These are phyloP conservation scores for Pseudonitzschia multiseries DNA, from an alignment of 108 stramenopile species.

Conservation along the genomic window DNA sequence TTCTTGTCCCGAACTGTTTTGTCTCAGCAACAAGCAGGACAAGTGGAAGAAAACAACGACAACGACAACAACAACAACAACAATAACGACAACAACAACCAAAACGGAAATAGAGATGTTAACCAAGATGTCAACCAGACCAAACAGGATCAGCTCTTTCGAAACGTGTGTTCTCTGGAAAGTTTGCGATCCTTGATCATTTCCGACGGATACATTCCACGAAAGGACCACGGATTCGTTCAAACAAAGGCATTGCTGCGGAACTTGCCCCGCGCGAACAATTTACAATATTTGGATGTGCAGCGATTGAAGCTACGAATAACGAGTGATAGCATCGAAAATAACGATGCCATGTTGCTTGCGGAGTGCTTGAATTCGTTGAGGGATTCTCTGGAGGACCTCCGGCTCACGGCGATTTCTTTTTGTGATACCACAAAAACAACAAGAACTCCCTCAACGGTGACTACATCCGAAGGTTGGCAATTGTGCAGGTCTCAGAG, in stretches of 20 bases:
- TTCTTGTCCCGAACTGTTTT: constrained; percentile 25
- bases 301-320: constrained; percentile 28
- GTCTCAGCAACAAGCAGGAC: neutral
- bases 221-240: constrained; percentile 33
- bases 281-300: constrained; percentile 35
- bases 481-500: neutral
- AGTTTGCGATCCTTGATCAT: constrained; percentile 33
- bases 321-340: neutral
- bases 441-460: neutral
- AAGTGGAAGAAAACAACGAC: neutral
- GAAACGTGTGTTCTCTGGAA: constrained; percentile 30
- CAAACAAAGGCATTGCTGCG: constrained; percentile 24
- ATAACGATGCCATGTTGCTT: constrained; percentile 19
- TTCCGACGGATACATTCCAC: constrained; percentile 41
- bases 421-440: constrained; percentile 7
- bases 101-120: neutral
- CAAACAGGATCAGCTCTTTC: constrained; percentile 30
- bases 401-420: constrained; percentile 30
- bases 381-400: constrained; percentile 35
- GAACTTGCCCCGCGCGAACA: constrained; percentile 30
- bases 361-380: constrained; percentile 29
- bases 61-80: neutral
- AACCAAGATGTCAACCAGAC: neutral
- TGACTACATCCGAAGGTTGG: neutral
- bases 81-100: neutral